phyloP scores from a whole-genome alignment of 202 grass and related monocot genomes.

The Carex arenaria region DNA sequence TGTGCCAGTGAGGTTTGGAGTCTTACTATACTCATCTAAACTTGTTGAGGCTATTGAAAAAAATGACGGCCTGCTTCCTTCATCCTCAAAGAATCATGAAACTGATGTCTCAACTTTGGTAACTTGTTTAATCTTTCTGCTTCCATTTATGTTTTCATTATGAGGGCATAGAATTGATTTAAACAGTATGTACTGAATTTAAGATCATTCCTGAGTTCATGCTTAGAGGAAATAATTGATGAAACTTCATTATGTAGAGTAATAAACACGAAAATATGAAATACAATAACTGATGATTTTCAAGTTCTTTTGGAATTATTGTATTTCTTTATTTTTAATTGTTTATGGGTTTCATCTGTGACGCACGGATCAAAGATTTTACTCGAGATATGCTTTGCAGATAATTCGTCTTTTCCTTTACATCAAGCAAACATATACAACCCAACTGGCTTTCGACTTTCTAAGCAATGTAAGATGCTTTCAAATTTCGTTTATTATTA shows the following conservation, averaged over 20 bases:
- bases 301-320: not conserved
- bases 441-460: constrained; percentile 84
- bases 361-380: not conserved
- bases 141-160: constrained; percentile 23
- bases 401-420: constrained; percentile 89
- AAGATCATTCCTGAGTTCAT: not conserved
- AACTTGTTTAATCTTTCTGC: constrained; percentile 36
- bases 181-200: constrained; percentile 4
- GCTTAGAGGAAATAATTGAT: not conserved
- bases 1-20: constrained; percentile 83
- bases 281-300: not conserved
- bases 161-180: constrained; percentile 20
- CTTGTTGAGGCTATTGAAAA: constrained; percentile 56
- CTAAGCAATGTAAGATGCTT: constrained; percentile 69
- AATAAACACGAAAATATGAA: not conserved
- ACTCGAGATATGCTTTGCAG: constrained; percentile 46
- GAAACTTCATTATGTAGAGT: not conserved
- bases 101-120: constrained; percentile 79
- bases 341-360: not conserved
- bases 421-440: constrained; percentile 78
- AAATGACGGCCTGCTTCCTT: constrained; percentile 46
- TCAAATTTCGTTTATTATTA: constrained; percentile 3
- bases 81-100: constrained; percentile 26
- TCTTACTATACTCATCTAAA: constrained; percentile 87
- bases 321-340: not conserved